A percentile compares a stretch with the other conserved stretches of the same genome.
Conservation (phyloP, 352 stramenopile species). For the Phytophthora chlamydospora region DNA sequence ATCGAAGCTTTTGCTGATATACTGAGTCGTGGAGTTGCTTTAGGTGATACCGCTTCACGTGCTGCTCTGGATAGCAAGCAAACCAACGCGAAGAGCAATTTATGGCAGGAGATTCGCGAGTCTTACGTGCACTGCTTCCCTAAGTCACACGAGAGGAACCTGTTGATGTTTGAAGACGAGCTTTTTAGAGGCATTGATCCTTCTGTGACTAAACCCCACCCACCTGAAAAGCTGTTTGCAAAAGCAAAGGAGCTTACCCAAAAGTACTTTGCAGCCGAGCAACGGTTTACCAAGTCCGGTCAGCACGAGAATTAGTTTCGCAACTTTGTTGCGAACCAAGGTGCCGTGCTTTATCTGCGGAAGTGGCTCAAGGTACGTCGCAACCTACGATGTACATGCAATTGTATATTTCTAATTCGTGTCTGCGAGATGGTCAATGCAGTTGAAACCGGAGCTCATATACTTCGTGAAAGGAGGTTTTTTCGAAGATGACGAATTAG, state of each 20-base stretch:
- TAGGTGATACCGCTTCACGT: background rate
- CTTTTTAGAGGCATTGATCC: background rate
- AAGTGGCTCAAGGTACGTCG: background rate
- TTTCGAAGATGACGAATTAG: background rate
- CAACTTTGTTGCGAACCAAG: background rate
- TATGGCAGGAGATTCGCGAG: background rate
- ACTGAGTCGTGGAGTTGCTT: background rate
- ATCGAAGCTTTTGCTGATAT: background rate
- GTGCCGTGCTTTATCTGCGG: background rate
- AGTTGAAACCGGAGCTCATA: background rate
- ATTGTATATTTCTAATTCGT: too few relatives aligned
- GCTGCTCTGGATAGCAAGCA: background rate
- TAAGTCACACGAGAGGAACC: background rate
- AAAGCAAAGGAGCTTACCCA: background rate
- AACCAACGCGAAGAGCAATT: background rate
- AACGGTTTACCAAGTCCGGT: background rate
- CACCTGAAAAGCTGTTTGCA: background rate
- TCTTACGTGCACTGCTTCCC: background rate
- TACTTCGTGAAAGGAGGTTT: background rate
- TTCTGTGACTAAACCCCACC: background rate
- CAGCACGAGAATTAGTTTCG: conserved; percentile 1
- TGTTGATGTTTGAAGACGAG: background rate
- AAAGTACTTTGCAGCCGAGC: background rate
- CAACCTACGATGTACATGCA: background rate
- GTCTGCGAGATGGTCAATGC: background rate